Evolutionary conservation across 108 stramenopile species (phyloP).

Genomic region (Nitzschia putrida): DNA sequence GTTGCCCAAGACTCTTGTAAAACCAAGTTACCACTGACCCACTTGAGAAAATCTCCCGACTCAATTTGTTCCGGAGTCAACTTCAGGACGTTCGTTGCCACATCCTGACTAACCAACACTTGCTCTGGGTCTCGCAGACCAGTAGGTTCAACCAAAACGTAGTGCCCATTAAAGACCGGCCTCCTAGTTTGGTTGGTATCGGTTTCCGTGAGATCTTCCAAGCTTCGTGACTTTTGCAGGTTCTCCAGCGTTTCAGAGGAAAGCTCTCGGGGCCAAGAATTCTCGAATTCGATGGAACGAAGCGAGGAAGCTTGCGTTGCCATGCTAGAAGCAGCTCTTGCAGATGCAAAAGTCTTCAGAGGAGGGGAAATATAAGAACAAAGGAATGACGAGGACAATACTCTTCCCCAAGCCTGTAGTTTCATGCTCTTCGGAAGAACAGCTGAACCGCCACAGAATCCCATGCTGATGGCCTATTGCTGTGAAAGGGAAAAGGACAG

Average conservation of each 20-base stretch:
- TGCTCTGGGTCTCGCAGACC: constrained; percentile 63
- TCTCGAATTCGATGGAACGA: constrained; percentile 30
- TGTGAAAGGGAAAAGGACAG: no score
- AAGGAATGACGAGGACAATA: no score
- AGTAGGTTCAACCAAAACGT: constrained; percentile 67
- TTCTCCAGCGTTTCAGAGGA: constrained; percentile 54
- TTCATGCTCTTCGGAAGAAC: no score
- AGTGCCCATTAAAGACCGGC: constrained; percentile 83
- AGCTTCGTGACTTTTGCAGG: constrained; percentile 26
- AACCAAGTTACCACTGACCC: constrained; percentile 66
- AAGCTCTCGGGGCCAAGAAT: constrained; percentile 56
- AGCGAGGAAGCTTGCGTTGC: no score
- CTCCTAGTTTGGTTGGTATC: constrained; percentile 54
- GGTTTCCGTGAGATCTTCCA: constrained; percentile 25
- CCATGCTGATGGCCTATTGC: no score
- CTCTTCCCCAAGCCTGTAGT: no score
- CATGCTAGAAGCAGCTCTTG: no score
- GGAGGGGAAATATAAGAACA: no score
- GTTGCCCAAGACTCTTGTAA: constrained; percentile 74
- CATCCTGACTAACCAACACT: constrained; percentile 55
- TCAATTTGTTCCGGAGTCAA: constrained; percentile 43
- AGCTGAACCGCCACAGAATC: no score
- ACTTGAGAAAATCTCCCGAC: constrained; percentile 64
- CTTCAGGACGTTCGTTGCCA: constrained; percentile 48
- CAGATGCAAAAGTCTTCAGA: no score